Evolutionary conservation across 805 yeast species (phyloP), one percentile per base, ranked within the genome.

Genomic region (Candida qinlingensis): DNA sequence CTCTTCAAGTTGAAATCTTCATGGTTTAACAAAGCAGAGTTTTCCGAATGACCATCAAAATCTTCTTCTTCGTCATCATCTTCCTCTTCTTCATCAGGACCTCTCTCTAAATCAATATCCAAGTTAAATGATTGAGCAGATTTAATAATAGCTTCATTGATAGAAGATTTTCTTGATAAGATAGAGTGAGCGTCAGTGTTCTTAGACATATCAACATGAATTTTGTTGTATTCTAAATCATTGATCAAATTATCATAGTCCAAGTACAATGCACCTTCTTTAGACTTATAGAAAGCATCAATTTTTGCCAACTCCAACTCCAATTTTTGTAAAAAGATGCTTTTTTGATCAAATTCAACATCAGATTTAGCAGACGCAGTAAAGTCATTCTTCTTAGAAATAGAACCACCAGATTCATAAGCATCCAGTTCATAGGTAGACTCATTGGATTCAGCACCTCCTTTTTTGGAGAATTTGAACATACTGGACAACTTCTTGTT

Each of bases 21-120:
- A 47, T 74, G 79, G 46, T 68, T 67, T 45, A 80, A 62, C 42
- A 80, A 65, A 0, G 83, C 81, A 13, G 81, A 71, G 51, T 76
- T 72, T 33, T 59, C 68, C 13, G 69, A 71, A 45, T 67, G 72
- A 8, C 68, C 70, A 7, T 66, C 71, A 9, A 69, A 70, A 6
- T 65, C 73, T 4, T 64, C 72, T 9, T 69, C 71, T 7, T 68
- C 74, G 5, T 65, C 72, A 12, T 66, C 71, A 37, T 61, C 69
- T 9, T 63, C 66, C n/a, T 63, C 66, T 31, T 60, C 67, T n/a
- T 38, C 37, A 28, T 42, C 33, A 7, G 36, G 39, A 25, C 53
- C 43, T 30, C 46, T 51, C 12, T 54, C 61, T 28, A 47, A 36
- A 40, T 47, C 50, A 37, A 56, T 37, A 29, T 56, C 57, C 35